Evolutionary conservation across 176 grass and related monocot genomes (phyloP).

Genomic region (Tillandsia fasciculata): DNA sequence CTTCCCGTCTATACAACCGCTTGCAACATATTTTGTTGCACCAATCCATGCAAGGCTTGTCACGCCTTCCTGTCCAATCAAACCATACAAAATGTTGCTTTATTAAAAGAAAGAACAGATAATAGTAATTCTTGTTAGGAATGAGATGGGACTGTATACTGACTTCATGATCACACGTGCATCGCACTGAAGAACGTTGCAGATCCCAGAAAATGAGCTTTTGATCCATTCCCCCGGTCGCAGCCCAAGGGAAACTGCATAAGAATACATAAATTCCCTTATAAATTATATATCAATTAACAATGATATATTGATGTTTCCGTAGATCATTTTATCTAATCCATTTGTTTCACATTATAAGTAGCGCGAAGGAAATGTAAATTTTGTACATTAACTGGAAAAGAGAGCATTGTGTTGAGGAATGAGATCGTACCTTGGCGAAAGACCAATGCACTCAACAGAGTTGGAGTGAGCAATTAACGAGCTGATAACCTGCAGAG

Average conservation of each 20-base stretch:
- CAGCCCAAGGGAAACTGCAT: slow-evolving; percentile 48
- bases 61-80: slow-evolving; percentile 49
- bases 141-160: background rate
- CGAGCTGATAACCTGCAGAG: slow-evolving; percentile 49
- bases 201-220: slow-evolving; percentile 84
- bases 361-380: background rate
- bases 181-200: slow-evolving; percentile 39
- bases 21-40: slow-evolving; percentile 53
- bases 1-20: slow-evolving; percentile 62
- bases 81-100: background rate
- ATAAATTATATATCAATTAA: background rate
- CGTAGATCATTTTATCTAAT: background rate
- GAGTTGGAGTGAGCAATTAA: slow-evolving; percentile 49
- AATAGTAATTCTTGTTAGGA: no score
- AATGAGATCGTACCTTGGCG: slow-evolving; percentile 36
- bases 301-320: background rate
- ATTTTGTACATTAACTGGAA: background rate
- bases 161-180: slow-evolving; percentile 66
- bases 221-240: slow-evolving; percentile 72
- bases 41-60: slow-evolving; percentile 57
- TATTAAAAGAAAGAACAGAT: background rate
- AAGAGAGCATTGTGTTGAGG: background rate
- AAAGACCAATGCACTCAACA: slow-evolving; percentile 62
- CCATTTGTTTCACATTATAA: background rate
- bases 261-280: background rate